phyloP scores from a whole-genome alignment of 2,329 filamentous ascomycete genomes.

The Curvularia eragrostidis region DNA sequence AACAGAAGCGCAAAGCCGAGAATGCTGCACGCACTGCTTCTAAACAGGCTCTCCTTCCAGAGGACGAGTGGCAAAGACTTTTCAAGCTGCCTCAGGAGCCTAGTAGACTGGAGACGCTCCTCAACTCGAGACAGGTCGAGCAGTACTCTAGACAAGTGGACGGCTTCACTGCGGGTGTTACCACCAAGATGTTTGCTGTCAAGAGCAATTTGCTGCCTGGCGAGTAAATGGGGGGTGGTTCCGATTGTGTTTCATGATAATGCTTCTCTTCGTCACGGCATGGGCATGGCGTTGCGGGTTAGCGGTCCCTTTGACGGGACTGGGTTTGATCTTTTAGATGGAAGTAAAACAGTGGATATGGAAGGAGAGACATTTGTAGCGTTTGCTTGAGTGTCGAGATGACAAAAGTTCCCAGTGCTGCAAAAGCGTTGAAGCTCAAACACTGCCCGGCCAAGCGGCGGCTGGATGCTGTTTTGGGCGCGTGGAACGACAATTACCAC shows the following conservation, averaged over 20 bases:
- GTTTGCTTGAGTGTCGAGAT: constrained; percentile 9
- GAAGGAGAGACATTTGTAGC: constrained; percentile 9
- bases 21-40: constrained; percentile 83
- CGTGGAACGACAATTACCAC: constrained; percentile 23
- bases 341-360: constrained; percentile 16
- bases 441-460: constrained; percentile 16
- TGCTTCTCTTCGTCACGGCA: constrained; percentile 47
- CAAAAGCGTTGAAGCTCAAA: constrained; percentile 13
- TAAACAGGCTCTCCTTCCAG: constrained; percentile 87
- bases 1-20: constrained; percentile 94
- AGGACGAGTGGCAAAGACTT: constrained; percentile 97
- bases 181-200: constrained; percentile 97
- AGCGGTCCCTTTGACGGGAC: constrained; percentile 32
- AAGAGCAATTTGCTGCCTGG: constrained; percentile 71
- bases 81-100: constrained; percentile 98
- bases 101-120: constrained; percentile 87
- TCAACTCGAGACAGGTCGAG: constrained; percentile 95
- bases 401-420: constrained; percentile 19
- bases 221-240: constrained; percentile 47
- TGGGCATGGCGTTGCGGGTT: constrained; percentile 49
- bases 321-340: constrained; percentile 30
- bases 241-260: constrained; percentile 38
- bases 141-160: constrained; percentile 98
- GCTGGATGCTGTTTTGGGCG: constrained; percentile 25
- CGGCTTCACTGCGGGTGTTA: constrained; percentile 89